Evolutionary conservation across 1,139 yeast genomes (phyloP).

Genomic region (Lodderomyces margitis): DNA sequence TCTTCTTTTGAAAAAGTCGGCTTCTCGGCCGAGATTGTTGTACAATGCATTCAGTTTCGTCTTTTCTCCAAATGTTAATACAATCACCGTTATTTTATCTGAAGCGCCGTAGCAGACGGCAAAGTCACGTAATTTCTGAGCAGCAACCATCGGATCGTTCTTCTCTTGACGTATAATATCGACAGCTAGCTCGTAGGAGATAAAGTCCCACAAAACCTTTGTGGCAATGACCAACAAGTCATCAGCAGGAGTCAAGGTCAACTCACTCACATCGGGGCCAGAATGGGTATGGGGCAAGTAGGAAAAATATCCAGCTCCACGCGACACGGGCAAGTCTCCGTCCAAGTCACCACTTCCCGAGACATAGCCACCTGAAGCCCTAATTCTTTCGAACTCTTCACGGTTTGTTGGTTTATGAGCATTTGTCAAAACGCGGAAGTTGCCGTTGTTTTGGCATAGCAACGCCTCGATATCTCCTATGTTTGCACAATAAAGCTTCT

Average conservation of each 20-base stretch:
- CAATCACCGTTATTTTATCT: slow-evolving; percentile 82
- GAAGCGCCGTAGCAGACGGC: slow-evolving; percentile 90
- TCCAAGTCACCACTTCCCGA: slow-evolving; percentile 83
- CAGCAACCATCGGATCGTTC: slow-evolving; percentile 86
- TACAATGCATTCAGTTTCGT: slow-evolving; percentile 33
- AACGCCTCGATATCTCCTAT: slow-evolving; percentile 89
- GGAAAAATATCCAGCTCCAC: slow-evolving; percentile 91
- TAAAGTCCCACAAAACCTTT: slow-evolving; percentile 78
- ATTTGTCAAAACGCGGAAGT: slow-evolving; percentile 66
- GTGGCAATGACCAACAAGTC: slow-evolving; percentile 88
- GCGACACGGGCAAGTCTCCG: slow-evolving; percentile 76
- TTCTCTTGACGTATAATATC: slow-evolving; percentile 84
- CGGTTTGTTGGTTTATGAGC: slow-evolving; percentile 84
- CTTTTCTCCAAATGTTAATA: slow-evolving; percentile 59
- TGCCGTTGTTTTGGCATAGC: slow-evolving; percentile 78
- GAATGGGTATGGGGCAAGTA: slow-evolving; percentile 87
- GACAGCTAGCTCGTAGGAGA: slow-evolving; percentile 82
- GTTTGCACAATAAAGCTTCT: slow-evolving; percentile 75
- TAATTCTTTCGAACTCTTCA: slow-evolving; percentile 78
- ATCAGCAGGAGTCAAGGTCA: slow-evolving; percentile 65
- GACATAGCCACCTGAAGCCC: slow-evolving; percentile 90
- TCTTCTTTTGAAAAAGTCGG: slow-evolving; percentile 50
- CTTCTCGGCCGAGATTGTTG: slow-evolving; percentile 41
- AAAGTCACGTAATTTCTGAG: slow-evolving; percentile 89
- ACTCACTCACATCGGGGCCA: slow-evolving; percentile 73